Conservation (phyloP, 1,284 basidiomycete genomes). For the Trametes sp. region DNA sequence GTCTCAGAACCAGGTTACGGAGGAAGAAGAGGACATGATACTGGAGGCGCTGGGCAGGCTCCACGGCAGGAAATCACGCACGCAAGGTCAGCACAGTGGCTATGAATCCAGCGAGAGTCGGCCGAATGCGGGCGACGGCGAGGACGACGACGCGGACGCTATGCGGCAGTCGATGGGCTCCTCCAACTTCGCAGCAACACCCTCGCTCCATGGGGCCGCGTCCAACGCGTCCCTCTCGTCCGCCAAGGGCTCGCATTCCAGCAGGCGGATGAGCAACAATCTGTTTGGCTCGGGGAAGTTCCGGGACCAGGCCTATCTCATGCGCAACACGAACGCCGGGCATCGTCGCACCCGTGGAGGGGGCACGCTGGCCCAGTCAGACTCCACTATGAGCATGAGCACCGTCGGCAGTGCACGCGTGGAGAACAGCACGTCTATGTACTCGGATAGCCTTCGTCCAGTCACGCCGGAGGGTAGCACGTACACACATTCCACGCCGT, state of each 20-base stretch:
- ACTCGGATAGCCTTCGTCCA: conserved; percentile 55
- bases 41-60: conserved; percentile 72
- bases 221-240: conserved; percentile 51
- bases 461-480: conserved; percentile 59
- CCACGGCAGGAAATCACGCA: conserved; percentile 46
- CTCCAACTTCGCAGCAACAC: conserved; percentile 51
- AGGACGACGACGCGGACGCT: conserved; percentile 46
- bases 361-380: conserved; percentile 59
- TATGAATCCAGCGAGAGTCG: conserved; percentile 25
- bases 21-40: conserved; percentile 85
- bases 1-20: conserved; percentile 68
- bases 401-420: conserved; percentile 37
- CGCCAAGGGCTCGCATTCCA: conserved; percentile 45
- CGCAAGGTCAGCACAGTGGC: conserved; percentile 23
- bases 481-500: conserved; percentile 45
- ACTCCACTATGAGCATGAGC: conserved; percentile 50
- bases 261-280: conserved; percentile 83
- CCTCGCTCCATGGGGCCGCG: conserved; percentile 47
- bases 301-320: conserved; percentile 73
- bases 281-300: conserved; percentile 81
- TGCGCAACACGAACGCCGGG: conserved; percentile 57
- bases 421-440: conserved; percentile 51
- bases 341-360: conserved; percentile 54
- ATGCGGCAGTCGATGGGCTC: conserved; percentile 53
- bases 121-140: conserved; percentile 34